Evolutionary conservation across 129 eudicot genomes (phyloP).

Genomic region (Flaveria brownii): DNA sequence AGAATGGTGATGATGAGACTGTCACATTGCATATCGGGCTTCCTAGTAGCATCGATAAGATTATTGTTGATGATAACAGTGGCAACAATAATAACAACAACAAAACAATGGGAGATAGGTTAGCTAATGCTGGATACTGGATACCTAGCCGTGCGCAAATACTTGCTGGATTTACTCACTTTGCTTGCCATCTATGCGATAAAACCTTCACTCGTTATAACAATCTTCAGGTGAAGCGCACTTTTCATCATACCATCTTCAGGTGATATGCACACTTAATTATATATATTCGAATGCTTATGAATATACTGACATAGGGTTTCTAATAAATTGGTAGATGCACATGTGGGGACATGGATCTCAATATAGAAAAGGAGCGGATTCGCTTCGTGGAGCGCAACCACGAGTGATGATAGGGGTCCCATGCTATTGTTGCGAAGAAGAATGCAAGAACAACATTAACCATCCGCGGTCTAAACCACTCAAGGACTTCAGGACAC

Average conservation of each 20-base stretch:
- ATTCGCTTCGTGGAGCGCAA: constrained; percentile 69
- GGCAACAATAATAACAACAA: neutral
- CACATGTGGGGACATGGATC: constrained; percentile 98
- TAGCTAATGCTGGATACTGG: constrained; percentile 51
- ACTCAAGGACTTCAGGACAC: constrained; percentile 76
- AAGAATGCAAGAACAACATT: constrained; percentile 85
- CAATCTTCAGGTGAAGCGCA: constrained; percentile 70
- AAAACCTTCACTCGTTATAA: constrained; percentile 88
- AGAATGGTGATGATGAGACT: constrained; percentile 34
- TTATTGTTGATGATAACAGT: neutral
- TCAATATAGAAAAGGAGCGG: constrained; percentile 70
- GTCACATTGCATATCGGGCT: constrained; percentile 70
- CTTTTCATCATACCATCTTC: neutral
- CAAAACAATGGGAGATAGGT: neutral
- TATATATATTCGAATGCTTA: neutral
- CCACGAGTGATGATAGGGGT: constrained; percentile 68
- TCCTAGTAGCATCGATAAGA: constrained; percentile 27
- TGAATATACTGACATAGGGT: neutral
- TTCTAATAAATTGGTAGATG: constrained; percentile 51
- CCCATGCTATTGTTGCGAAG: constrained; percentile 85
- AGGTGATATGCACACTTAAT: neutral
- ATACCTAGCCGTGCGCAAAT: constrained; percentile 78
- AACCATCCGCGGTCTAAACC: constrained; percentile 74
- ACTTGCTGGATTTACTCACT: constrained; percentile 82
- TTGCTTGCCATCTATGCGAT: constrained; percentile 70